Base-by-base conservation (phyloP, 768 basidiomycete species). In the Dentipellis sp. region DNA sequence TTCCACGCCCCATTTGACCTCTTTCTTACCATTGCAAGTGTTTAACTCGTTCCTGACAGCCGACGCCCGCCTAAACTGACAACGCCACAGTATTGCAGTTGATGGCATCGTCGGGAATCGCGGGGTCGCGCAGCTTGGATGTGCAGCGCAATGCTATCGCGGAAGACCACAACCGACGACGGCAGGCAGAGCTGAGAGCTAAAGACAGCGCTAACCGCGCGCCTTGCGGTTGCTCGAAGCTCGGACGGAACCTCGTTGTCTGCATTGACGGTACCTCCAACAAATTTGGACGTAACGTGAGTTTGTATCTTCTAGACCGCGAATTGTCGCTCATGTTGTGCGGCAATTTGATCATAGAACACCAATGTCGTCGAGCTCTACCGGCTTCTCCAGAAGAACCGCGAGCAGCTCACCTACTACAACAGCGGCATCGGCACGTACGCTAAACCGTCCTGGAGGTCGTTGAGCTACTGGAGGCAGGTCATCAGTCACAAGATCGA, bases 321-420 rank as follows among this genome's bases (percentile, higher is more conserved):
- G 3, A 11, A 19, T 0, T 17, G 17, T 52, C 51, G 17, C 17
- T 39, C 3, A 22, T n/a, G 29, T 6, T 29, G 29, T 6, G 29
- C 6, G 29, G 29, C 23, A 17, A 39, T 12, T 21, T 39, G 1
- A 17, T 45, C 2, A 10, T 2, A 76, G 75, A 74, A 75, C 52
- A 73, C 75, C 3, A 73, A 75, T 55, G 71, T 75, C 38, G 57
- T 75, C 53, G 74, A 75, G 48, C 62, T 75, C 10, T 73, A 72
- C 52, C 67, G 64, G 53, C 66, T 64, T n/a, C 61, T 75, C 29
- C 60, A 60, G n/a, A 75, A 75, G 59, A 57, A 59, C 0, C 19
- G 16, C 2, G 2, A 1, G 2, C 75, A 75, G 46, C 64, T 71
- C 35, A 71, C 73, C 4, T 75, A 74, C 52, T 75, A 75, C 58